Evolutionary conservation across 2,329 filamentous ascomycete genomes (phyloP), one percentile per base, ranked within the genome.

Genomic region (Stemphylium beticola): DNA sequence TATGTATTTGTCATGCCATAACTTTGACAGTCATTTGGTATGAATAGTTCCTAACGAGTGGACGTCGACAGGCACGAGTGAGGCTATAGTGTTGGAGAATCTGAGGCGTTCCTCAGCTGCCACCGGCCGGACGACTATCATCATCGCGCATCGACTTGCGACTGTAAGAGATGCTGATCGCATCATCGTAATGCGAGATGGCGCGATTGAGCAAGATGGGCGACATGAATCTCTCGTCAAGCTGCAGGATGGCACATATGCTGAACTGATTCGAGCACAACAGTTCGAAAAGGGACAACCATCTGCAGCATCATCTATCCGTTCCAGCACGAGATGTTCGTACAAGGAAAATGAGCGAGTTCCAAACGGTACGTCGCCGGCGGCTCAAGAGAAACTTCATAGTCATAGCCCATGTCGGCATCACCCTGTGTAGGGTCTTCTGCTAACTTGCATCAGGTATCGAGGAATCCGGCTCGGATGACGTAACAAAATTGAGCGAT

Each of bases 111-210:
- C 67, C 29, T 73, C 72, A 14, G 62, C 64, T 10, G 45, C 50
- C 14, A 64, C 58, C 7, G 62, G 63, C 2, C 64, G 73, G 34
- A 76, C 71, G 4, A 75, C 73, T 2, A 68, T 76, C 49, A 70
- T 75, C 40, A 73, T 76, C 50, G 73, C 73, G 4, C 73, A 75
- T 43, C 62, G 71, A 20, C 63, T 76, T 14, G 72, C 69, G 6
- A 76, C 74, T 6, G 71, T 76, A 38, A 68, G 67, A 49, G 66
- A 74, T 50, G 73, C 74, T 7, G 70, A 75, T 41, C 67, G 67
- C 22, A 76, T 76, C 12, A 58, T 76, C 14, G 73, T 76, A 0
- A 66, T 76, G 60, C 67, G 68, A 26, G 67, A 74, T n/a, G 74
- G 64, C 15, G 58, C 54, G 45, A 60, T 72, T 11, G 60, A 65